Percentiles rank a stretch among this genome's conserved stretches.
These are phyloP conservation scores for Podila clonocystis DNA, from an alignment of 192 early-diverging fungal genomes.

Conservation along the genomic window DNA sequence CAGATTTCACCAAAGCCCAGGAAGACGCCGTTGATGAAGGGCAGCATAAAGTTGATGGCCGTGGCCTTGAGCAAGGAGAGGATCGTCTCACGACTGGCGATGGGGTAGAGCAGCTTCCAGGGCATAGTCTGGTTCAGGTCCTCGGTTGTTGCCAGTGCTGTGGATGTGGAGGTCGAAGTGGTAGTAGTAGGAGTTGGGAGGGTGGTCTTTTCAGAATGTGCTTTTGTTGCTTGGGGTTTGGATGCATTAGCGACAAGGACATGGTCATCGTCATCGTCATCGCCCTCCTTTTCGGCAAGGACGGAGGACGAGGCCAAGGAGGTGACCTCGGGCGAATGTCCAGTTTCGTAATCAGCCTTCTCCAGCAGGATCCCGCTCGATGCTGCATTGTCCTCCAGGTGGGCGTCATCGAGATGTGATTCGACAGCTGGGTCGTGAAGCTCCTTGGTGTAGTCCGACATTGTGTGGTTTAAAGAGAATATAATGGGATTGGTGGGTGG, in stretches of 20 bases:
- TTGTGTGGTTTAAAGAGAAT: neutral
- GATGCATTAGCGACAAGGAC: neutral
- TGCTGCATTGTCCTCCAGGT: conserved; percentile 29
- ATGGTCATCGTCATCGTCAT: neutral
- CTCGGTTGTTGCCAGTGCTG: conserved; percentile 24
- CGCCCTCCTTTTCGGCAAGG: conserved; percentile 20
- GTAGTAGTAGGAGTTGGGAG: neutral
- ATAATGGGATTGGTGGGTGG: no score
- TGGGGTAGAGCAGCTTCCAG: conserved; percentile 41
- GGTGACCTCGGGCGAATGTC: conserved; percentile 32
- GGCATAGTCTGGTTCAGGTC: conserved; percentile 51
- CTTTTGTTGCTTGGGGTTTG: neutral
- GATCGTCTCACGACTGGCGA: conserved; percentile 44
- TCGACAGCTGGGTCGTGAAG: conserved; percentile 35
- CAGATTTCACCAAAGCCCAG: conserved; percentile 86
- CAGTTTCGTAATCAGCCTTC: conserved; percentile 33
- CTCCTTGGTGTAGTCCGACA: conserved; percentile 31
- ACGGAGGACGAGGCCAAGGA: conserved; percentile 38
- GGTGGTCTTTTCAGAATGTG: neutral
- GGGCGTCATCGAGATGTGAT: conserved; percentile 21
- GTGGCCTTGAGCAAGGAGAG: conserved; percentile 54
- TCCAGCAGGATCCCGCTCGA: conserved; percentile 30
- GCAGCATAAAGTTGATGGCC: conserved; percentile 65
- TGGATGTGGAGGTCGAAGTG: neutral
- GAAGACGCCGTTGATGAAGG: conserved; percentile 70